Base-by-base conservation (phyloP, 2,329 filamentous ascomycete genomes). In the Paramyrothecium roridum region DNA sequence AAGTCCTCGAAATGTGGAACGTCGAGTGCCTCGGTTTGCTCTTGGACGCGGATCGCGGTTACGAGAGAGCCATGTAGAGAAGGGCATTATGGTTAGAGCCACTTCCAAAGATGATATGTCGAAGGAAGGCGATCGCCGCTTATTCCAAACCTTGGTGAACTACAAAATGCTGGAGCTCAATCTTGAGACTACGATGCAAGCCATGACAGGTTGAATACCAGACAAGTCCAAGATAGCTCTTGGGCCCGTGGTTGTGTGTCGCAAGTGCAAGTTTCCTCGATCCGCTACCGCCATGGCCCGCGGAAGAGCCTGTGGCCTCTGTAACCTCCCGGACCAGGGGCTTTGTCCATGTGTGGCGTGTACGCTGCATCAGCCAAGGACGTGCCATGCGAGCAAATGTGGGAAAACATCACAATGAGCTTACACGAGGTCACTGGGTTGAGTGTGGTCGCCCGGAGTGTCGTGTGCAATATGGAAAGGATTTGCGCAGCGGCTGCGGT, bases 1-100 rank as follows among this genome's bases (percentile, higher is more conserved):
- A 77, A 2, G 69, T 75, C 8, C 77, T 78, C 1, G 79, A 82
- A 61, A 81, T 72, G 10, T 82, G 78, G 77, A 80, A 75, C 48
- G 55, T 73, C 8, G 72, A 67, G 54, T 81, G 77, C 50, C 59
- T 80, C 22, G 62, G 67, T 0, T 65, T 81, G n/a, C 62, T 82
- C 16, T 69, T 81, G 2, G 76, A 80, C 50, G 78, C 78, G 0
- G 76, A 81, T 61, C 58, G 61, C 19, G 67, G 71, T 54, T 71
- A 68, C 52, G 62, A 63, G 62, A 63, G 45, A 62, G 57, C 52
- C 66, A 70, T 11, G 63, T 69, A 6, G 55, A 59, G 1, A 54
- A 62, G 13, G 66, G 61, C 20, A 51, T 57, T 8, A 67, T 59
- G 1, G 30, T 47, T 7, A 59, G 60, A 23, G 52, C 8, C 43